Evolutionary conservation across 345 rosid species (phyloP).

Genomic region (Toxicodendron radicans): DNA sequence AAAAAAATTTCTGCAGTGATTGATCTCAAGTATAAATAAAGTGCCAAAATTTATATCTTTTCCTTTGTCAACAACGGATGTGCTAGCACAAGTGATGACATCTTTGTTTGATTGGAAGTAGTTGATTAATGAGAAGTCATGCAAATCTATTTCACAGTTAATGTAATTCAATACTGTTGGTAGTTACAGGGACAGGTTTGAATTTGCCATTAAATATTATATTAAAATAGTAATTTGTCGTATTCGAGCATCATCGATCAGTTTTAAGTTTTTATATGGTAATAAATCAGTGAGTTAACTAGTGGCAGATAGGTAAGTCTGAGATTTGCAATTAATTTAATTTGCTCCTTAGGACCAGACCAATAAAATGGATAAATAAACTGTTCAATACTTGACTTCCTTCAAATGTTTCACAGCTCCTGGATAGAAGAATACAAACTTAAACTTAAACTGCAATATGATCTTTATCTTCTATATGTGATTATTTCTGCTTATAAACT

Average conservation of each 20-base stretch:
- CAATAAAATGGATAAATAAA: not conserved
- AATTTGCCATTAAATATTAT: not conserved
- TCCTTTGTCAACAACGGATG: not conserved
- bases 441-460: not conserved
- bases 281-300: not conserved
- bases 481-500: not conserved
- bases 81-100: not conserved
- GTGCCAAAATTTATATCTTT: not conserved
- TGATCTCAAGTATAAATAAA: not conserved
- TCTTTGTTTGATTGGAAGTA: not conserved
- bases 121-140: not conserved
- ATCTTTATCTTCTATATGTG: not conserved
- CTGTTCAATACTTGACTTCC: not conserved
- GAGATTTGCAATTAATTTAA: not conserved
- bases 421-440: not conserved
- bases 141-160: not conserved
- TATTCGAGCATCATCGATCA: not conserved
- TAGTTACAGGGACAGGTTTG: not conserved
- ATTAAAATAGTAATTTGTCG: no score
- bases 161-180: not conserved
- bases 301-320: not conserved
- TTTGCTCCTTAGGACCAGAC: not conserved
- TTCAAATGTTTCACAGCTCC: not conserved
- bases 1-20: not conserved
- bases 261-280: not conserved